Conservation (phyloP, 768 basidiomycete genomes). For the Leccinum arenicola region DNA sequence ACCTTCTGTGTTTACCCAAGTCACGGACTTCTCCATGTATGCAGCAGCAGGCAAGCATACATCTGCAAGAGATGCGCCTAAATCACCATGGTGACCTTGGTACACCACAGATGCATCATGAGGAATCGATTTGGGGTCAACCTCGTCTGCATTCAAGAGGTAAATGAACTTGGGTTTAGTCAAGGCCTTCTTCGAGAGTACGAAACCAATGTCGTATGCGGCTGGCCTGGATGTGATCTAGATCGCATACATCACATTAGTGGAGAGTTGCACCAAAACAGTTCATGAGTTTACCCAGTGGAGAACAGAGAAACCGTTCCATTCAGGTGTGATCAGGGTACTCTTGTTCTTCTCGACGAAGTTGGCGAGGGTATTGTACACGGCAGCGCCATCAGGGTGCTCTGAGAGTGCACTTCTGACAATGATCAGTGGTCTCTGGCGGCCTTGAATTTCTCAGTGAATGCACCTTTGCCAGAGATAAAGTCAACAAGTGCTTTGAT, state of each 20-base stretch:
- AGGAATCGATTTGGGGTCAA: constrained; percentile 89
- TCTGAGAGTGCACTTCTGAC: constrained; percentile 86
- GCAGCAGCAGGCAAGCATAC: constrained; percentile 90
- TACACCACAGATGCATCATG: constrained; percentile 95
- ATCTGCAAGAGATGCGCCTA: constrained; percentile 98
- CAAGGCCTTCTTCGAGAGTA: constrained; percentile 77
- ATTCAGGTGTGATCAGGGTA: constrained; percentile 79
- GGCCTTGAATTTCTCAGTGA: constrained; percentile 81
- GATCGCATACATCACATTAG: background rate
- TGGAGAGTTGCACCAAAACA: background rate
- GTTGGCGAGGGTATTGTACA: constrained; percentile 72
- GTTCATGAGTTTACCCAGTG: constrained; percentile 63
- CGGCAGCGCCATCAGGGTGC: constrained; percentile 77
- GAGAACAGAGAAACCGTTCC: constrained; percentile 93
- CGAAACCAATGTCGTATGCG: constrained; percentile 93
- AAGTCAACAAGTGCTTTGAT: constrained; percentile 76
- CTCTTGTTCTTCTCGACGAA: constrained; percentile 77
- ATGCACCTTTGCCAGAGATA: constrained; percentile 71
- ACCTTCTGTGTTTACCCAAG: constrained; percentile 98
- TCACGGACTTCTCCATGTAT: constrained; percentile 85
- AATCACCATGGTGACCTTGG: constrained; percentile 96
- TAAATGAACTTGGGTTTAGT: constrained; percentile 93
- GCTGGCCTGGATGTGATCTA: constrained; percentile 91
- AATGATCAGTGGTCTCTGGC: constrained; percentile 92
- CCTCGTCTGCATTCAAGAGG: constrained; percentile 93